These are phyloP conservation scores for Dactylellina drechsleri DNA, from an alignment of 2,329 filamentous ascomycete genomes.

Conservation along the genomic window DNA sequence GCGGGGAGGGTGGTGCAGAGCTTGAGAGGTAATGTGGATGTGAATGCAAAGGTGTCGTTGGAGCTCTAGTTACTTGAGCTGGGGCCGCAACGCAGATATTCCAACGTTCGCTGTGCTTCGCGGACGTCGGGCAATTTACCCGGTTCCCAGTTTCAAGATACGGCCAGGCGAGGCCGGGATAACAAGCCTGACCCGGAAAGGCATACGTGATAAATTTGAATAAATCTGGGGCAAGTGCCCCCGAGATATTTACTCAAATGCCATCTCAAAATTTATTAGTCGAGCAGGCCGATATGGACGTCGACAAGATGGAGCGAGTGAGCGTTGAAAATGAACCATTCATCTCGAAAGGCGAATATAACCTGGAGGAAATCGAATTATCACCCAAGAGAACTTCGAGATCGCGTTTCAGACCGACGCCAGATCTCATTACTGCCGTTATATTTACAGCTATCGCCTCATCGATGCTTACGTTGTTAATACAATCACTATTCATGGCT, in stretches of 20 bases:
- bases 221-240: conserved; percentile 8
- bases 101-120: conserved; percentile 17
- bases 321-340: conserved; percentile 34
- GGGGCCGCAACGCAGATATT: conserved; percentile 40
- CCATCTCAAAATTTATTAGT: too few relatives aligned
- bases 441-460: conserved; percentile 32
- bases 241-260: not conserved
- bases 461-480: conserved; percentile 31
- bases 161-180: conserved; percentile 10
- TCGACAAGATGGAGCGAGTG: conserved; percentile 25
- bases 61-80: not conserved
- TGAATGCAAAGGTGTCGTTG: conserved; percentile 6
- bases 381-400: conserved; percentile 4
- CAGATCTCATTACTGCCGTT: conserved; percentile 17
- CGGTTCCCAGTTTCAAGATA: conserved; percentile 44
- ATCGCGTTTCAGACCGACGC: conserved; percentile 12
- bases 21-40: not conserved
- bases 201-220: conserved; percentile 1
- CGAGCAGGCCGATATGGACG: not conserved
- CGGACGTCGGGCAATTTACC: conserved; percentile 48
- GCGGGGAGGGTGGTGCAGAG: conserved; percentile 7
- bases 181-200: not conserved
- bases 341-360: conserved; percentile 28
- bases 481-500: conserved; percentile 25
- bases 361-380: conserved; percentile 2